A percentile compares a stretch with the other conserved stretches of the same genome.
Conservation (phyloP, 768 basidiomycete genomes). For the Russula emetica region DNA sequence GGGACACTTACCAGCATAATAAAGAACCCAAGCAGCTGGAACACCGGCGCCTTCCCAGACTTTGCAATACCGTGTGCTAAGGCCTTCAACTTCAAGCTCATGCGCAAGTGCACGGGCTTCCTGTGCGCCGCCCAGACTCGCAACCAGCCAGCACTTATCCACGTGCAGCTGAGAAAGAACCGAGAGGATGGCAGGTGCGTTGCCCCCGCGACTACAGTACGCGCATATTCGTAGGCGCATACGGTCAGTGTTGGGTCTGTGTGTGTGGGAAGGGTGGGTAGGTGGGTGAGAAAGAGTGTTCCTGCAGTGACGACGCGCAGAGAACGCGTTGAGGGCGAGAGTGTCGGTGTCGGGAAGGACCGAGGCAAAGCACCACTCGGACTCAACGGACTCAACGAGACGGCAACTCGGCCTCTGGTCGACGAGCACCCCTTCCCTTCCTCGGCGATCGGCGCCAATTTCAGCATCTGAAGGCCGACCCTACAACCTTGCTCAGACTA, state of each 20-base stretch:
- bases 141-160: slow-evolving; percentile 66
- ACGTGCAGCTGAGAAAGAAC: slow-evolving; percentile 65
- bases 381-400: background rate
- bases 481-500: too few relatives aligned
- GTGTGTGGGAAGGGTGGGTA: slow-evolving; percentile 55
- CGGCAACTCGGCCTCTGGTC: background rate
- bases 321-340: slow-evolving; percentile 32
- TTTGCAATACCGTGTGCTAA: slow-evolving; percentile 71
- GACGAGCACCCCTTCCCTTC: background rate
- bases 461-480: background rate
- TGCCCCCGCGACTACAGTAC: slow-evolving; percentile 67
- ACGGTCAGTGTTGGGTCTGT: slow-evolving; percentile 53
- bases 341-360: slow-evolving; percentile 18
- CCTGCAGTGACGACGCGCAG: slow-evolving; percentile 75
- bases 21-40: slow-evolving; percentile 77
- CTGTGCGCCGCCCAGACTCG: slow-evolving; percentile 66
- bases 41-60: slow-evolving; percentile 67
- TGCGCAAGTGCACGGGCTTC: slow-evolving; percentile 60
- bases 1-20: slow-evolving; percentile 52
- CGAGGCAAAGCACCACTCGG: background rate
- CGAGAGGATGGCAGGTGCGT: slow-evolving; percentile 64
- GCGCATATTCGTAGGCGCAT: slow-evolving; percentile 68
- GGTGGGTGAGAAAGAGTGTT: slow-evolving; percentile 75
- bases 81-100: slow-evolving; percentile 62
- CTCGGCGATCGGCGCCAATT: background rate